Conservation (phyloP, 2,329 filamentous ascomycete genomes). For the Elsinoe batatas region DNA sequence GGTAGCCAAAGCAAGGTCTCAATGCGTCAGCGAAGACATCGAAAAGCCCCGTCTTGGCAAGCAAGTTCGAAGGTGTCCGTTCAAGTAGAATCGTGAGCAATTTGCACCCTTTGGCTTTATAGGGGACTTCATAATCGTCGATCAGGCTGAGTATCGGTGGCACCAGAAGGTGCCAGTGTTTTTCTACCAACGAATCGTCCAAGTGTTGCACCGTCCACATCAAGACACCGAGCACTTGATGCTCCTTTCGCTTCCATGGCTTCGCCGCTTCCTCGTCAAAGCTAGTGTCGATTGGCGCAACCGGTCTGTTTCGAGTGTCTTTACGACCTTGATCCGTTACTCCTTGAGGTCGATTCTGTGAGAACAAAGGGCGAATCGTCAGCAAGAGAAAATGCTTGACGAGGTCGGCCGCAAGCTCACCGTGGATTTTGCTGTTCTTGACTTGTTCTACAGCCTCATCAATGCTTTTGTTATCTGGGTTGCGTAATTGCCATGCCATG, state of each 20-base stretch:
- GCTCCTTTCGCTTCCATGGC: slow-evolving; percentile 48
- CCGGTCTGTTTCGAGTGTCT: slow-evolving; percentile 35
- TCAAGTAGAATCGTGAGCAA: slow-evolving; percentile 47
- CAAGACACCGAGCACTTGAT: slow-evolving; percentile 43
- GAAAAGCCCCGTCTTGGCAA: slow-evolving; percentile 55
- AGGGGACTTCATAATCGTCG: slow-evolving; percentile 49
- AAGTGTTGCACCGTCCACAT: slow-evolving; percentile 49
- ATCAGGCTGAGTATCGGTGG: slow-evolving; percentile 60
- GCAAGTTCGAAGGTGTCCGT: slow-evolving; percentile 43
- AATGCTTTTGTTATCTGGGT: slow-evolving; percentile 57
- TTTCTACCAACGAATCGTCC: slow-evolving; percentile 42
- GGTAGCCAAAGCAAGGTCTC: slow-evolving; percentile 61
- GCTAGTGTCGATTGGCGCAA: slow-evolving; percentile 27
- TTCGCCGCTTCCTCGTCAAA: slow-evolving; percentile 37
- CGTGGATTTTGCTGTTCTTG: slow-evolving; percentile 27
- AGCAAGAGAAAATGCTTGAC: slow-evolving; percentile 49
- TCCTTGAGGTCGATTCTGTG: slow-evolving; percentile 42
- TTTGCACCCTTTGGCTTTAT: slow-evolving; percentile 48
- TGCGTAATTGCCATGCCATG: slow-evolving; percentile 78
- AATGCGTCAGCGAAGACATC: slow-evolving; percentile 60
- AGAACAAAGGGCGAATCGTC: slow-evolving; percentile 60
- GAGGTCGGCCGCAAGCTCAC: slow-evolving; percentile 42
- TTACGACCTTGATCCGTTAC: slow-evolving; percentile 51
- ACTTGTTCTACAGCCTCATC: slow-evolving; percentile 37
- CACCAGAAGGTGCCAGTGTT: slow-evolving; percentile 58